Evolutionary conservation across 83 land plant genomes (phyloP).

Genomic region (Picea abies): DNA sequence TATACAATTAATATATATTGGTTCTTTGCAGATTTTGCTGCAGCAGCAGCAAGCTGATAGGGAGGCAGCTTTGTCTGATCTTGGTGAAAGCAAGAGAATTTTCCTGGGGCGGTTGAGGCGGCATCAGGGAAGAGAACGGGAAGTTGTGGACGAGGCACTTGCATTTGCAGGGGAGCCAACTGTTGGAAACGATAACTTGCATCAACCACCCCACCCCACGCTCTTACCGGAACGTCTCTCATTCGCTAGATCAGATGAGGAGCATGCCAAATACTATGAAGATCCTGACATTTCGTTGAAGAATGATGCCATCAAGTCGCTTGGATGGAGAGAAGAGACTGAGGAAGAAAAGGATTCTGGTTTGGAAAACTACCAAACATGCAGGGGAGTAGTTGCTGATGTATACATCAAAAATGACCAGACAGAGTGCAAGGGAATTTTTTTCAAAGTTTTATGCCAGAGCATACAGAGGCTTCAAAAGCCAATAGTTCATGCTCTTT

Average conservation of each 20-base stretch:
- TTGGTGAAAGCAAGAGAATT: slow-evolving; percentile 18
- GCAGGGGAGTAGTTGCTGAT: background rate
- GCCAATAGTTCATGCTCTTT: background rate
- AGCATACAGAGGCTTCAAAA: background rate
- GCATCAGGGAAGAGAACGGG: slow-evolving; percentile 19
- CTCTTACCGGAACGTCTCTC: too few species aligned
- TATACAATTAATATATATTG: too few species aligned
- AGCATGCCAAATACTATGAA: background rate
- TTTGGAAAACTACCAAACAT: too few species aligned
- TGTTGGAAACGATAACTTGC: background rate
- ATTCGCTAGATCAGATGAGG: too few species aligned
- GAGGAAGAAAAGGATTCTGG: too few species aligned
- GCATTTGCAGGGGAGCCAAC: slow-evolving; percentile 19
- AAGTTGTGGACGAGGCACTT: slow-evolving; percentile 16
- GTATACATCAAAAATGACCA: background rate
- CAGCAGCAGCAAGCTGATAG: slow-evolving; percentile 13
- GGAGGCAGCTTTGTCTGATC: slow-evolving; percentile 13
- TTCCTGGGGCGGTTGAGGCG: background rate
- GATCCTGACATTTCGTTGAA: too few species aligned
- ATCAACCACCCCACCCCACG: background rate
- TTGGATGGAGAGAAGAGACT: too few species aligned
- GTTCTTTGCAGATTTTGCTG: slow-evolving; percentile 7
- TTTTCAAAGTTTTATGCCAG: background rate
- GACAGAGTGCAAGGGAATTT: background rate
- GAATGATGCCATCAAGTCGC: too few species aligned